These are phyloP conservation scores for Phaeosphaeria sp. DNA, from an alignment of 2,329 filamentous ascomycete genomes.

Conservation along the genomic window DNA sequence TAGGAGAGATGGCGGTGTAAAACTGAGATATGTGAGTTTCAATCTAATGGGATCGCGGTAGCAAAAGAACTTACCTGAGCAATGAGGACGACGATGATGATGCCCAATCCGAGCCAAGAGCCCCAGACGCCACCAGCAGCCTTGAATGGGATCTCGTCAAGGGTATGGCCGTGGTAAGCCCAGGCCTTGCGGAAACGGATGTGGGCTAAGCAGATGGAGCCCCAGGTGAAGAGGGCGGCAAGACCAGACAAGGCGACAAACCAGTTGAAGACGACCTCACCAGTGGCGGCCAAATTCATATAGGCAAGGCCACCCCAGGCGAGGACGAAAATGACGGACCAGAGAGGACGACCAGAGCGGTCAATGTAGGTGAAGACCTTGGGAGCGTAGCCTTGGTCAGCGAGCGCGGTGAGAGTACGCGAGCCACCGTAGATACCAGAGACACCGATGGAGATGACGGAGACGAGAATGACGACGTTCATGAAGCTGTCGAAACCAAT, in stretches of 20 bases:
- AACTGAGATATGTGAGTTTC: slow-evolving; percentile 38
- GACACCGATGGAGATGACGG: slow-evolving; percentile 66
- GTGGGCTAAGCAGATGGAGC: slow-evolving; percentile 85
- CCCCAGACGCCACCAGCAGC: slow-evolving; percentile 50
- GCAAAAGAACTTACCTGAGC: slow-evolving; percentile 44
- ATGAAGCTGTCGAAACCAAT: slow-evolving; percentile 68
- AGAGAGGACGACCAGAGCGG: slow-evolving; percentile 78
- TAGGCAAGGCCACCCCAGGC: slow-evolving; percentile 77
- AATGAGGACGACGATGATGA: slow-evolving; percentile 49
- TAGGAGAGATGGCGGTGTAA: slow-evolving; percentile 48
- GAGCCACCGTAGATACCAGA: slow-evolving; percentile 65
- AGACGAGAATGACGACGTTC: slow-evolving; percentile 70
- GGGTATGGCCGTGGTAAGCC: slow-evolving; percentile 46
- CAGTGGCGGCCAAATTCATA: slow-evolving; percentile 60
- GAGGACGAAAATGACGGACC: slow-evolving; percentile 73
- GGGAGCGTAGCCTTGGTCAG: slow-evolving; percentile 71
- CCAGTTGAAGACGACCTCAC: slow-evolving; percentile 72
- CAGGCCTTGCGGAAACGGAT: slow-evolving; percentile 79
- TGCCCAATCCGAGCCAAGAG: slow-evolving; percentile 48
- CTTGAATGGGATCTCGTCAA: slow-evolving; percentile 56
- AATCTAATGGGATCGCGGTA: not conserved
- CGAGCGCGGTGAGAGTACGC: slow-evolving; percentile 63
- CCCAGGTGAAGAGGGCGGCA: slow-evolving; percentile 80
- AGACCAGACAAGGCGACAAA: slow-evolving; percentile 77
- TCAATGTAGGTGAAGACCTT: slow-evolving; percentile 81